A percentile compares a stretch with the other conserved stretches of the same genome.
Conservation (phyloP, 2,329 filamentous ascomycete genomes). For the Gaeumannomyces sp. region DNA sequence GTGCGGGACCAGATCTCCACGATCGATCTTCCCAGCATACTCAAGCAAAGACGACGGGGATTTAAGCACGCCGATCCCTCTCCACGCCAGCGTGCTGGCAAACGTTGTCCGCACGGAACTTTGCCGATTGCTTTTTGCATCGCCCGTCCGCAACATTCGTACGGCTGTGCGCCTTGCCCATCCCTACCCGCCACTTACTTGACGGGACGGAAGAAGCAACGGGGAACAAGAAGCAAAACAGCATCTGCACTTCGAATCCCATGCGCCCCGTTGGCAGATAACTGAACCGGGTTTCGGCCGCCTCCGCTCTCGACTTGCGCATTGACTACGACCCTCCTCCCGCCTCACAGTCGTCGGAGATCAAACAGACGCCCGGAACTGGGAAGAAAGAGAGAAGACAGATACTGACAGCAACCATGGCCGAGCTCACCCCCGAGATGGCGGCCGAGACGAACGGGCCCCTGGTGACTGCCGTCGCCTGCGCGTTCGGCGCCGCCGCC, state of each 20-base stretch:
- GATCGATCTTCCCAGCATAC: background rate
- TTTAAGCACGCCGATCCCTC: constrained; percentile 14
- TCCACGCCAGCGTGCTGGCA: constrained; percentile 17
- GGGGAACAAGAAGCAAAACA: too few species aligned
- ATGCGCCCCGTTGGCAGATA: background rate
- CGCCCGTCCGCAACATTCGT: too few species aligned
- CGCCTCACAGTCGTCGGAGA: background rate
- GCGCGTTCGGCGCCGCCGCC: constrained; percentile 7
- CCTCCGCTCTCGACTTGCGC: too few species aligned
- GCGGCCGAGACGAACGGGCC: background rate
- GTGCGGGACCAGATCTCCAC: background rate
- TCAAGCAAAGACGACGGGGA: background rate
- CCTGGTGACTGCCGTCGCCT: background rate
- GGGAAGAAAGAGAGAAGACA: background rate
- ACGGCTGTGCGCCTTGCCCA: too few species aligned
- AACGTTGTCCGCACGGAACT: constrained; percentile 4
- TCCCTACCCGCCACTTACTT: too few species aligned
- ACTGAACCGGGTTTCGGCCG: background rate
- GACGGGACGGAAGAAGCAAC: too few species aligned
- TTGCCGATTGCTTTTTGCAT: constrained; percentile 8
- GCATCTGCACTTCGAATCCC: background rate
- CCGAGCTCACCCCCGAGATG: background rate
- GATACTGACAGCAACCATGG: background rate
- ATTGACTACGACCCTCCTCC: too few species aligned
- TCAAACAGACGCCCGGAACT: background rate